phyloP scores from a whole-genome alignment of 2,329 filamentous ascomycete genomes.

The Epichloe sylvatica region DNA sequence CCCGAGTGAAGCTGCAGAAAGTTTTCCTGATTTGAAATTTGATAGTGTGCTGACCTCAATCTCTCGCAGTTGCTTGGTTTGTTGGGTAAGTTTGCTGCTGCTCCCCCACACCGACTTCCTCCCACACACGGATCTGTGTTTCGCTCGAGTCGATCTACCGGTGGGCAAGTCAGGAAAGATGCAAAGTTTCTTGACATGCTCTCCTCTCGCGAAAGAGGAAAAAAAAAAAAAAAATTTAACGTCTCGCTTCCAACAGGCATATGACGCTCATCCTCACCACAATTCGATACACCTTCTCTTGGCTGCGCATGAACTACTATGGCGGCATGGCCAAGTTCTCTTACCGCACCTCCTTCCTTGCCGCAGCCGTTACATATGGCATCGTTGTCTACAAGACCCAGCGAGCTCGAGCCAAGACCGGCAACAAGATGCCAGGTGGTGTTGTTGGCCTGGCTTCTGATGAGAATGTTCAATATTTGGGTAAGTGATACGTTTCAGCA shows the following conservation, averaged over 20 bases:
- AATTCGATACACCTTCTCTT: constrained; percentile 70
- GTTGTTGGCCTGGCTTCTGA: constrained; percentile 58
- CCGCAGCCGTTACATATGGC: constrained; percentile 83
- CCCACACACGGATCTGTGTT: neutral
- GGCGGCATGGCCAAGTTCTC: constrained; percentile 63
- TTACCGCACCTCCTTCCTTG: constrained; percentile 82
- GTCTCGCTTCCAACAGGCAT: constrained; percentile 44
- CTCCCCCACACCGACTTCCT: constrained; percentile 6
- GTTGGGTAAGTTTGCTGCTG: constrained; percentile 49
- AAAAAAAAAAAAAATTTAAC: constrained; percentile 4
- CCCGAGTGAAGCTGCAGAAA: neutral
- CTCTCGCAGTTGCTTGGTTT: constrained; percentile 59
- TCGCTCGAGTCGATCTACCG: neutral
- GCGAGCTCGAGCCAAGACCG: constrained; percentile 67
- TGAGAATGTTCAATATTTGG: constrained; percentile 95
- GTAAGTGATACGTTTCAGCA: constrained; percentile 39
- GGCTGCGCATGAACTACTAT: constrained; percentile 78
- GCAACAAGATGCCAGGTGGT: constrained; percentile 46
- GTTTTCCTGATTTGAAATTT: neutral
- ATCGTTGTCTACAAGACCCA: constrained; percentile 98
- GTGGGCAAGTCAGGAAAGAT: neutral
- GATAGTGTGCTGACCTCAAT: constrained; percentile 20
- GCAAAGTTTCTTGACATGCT: neutral
- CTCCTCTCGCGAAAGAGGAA: too few species aligned
- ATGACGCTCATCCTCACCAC: constrained; percentile 73